phyloP scores from a whole-genome alignment of 2,329 filamentous ascomycete species.

The Cercospora beticola region DNA sequence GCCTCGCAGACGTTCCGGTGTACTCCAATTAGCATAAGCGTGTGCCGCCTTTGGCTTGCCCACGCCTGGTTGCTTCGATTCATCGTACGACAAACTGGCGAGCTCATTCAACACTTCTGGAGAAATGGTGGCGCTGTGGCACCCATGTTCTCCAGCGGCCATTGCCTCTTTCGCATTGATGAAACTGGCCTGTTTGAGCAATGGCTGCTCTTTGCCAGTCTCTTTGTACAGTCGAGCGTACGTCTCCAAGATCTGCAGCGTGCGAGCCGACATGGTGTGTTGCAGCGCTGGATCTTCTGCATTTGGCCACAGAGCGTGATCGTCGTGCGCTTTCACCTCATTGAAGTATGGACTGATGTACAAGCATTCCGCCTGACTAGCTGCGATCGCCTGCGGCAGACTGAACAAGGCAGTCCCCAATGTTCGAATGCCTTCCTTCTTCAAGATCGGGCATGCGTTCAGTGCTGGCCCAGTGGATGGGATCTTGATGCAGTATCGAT shows the following conservation, averaged over 20 bases:
- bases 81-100: slow-evolving; percentile 24
- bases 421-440: slow-evolving; percentile 56
- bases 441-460: slow-evolving; percentile 57
- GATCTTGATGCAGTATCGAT: slow-evolving; percentile 62
- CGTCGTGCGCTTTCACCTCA: slow-evolving; percentile 59
- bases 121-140: slow-evolving; percentile 60
- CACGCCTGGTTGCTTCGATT: slow-evolving; percentile 21
- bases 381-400: slow-evolving; percentile 59
- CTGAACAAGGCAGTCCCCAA: slow-evolving; percentile 64
- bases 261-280: slow-evolving; percentile 25
- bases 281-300: slow-evolving; percentile 22
- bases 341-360: slow-evolving; percentile 67
- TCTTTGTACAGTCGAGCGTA: slow-evolving; percentile 17
- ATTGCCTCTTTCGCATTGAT: slow-evolving; percentile 60
- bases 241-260: slow-evolving; percentile 24
- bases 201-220: slow-evolving; percentile 40
- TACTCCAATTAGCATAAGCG: slow-evolving; percentile 19
- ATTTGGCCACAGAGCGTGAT: slow-evolving; percentile 17
- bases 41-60: slow-evolving; percentile 22
- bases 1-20: slow-evolving; percentile 18
- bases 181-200: slow-evolving; percentile 43
- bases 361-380: slow-evolving; percentile 57
- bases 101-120: slow-evolving; percentile 50
- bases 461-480: slow-evolving; percentile 64
- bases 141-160: slow-evolving; percentile 52